These are phyloP conservation scores for Sicyos baderoa DNA, from an alignment of 306 rosid genomes.

Conservation along the genomic window DNA sequence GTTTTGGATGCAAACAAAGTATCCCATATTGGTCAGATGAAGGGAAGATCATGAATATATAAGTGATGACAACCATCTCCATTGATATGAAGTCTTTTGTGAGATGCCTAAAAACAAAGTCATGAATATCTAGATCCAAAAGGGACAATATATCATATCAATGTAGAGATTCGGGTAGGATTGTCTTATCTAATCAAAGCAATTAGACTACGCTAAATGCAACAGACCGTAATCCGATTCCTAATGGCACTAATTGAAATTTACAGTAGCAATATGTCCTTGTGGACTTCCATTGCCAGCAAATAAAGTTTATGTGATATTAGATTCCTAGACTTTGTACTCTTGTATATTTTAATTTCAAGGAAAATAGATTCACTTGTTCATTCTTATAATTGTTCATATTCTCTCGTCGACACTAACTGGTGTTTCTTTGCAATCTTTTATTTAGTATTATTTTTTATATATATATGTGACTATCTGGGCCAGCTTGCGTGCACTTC, in stretches of 20 bases:
- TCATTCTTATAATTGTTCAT: not conserved
- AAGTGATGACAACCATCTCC: no score
- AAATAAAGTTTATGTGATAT: not conserved
- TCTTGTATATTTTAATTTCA: not conserved
- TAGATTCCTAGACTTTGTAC: not conserved
- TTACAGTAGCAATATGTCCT: not conserved
- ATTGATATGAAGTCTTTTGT: no score
- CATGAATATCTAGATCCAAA: no score
- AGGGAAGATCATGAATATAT: no score
- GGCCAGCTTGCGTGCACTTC: no score
- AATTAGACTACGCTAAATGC: not conserved
- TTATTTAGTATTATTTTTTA: no score
- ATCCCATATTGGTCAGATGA: no score
- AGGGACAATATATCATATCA: no score
- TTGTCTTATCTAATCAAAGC: not conserved
- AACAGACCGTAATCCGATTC: not conserved
- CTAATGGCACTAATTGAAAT: not conserved
- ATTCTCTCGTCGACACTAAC: not conserved
- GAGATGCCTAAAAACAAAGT: no score
- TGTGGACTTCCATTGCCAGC: not conserved
- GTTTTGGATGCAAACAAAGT: no score
- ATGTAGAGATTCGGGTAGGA: no score
- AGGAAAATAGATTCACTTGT: not conserved
- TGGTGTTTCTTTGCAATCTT: not conserved
- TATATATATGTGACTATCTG: no score